Percentiles rank a stretch among this genome's conserved stretches.
Evolutionary conservation across 345 rosid genomes (phyloP).

Genomic region (Aethionema arabicum): DNA sequence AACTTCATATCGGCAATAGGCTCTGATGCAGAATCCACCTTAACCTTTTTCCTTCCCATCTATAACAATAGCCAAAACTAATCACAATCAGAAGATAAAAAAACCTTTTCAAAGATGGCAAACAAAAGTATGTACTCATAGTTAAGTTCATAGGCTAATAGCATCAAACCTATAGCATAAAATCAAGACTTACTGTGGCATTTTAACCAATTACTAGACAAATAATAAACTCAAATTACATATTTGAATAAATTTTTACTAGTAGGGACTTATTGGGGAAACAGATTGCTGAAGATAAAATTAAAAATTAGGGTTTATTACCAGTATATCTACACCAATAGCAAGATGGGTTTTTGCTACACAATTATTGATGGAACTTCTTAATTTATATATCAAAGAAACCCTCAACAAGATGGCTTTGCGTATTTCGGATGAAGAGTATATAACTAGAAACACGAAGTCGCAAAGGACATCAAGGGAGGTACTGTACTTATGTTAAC

Average conservation of each 20-base stretch:
- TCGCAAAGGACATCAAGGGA: too few species aligned
- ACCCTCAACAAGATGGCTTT: not conserved
- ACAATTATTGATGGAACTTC: not conserved
- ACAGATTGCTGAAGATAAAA: too few species aligned
- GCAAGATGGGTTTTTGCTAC: not conserved
- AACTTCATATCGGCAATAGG: slow-evolving; percentile 42
- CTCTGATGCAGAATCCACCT: slow-evolving; percentile 12
- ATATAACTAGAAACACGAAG: too few species aligned
- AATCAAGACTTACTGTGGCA: slow-evolving; percentile 13
- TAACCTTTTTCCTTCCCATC: slow-evolving; percentile 53
- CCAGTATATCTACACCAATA: not conserved
- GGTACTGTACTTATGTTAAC: too few species aligned
- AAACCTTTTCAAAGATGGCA: not conserved
- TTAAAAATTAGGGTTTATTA: not conserved
- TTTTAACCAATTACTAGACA: not conserved
- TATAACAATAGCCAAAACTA: slow-evolving; percentile 26
- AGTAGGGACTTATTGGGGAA: not conserved
- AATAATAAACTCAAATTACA: not conserved
- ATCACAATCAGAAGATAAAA: slow-evolving; percentile 21
- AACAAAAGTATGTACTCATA: not conserved
- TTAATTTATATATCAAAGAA: not conserved
- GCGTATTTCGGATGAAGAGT: not conserved
- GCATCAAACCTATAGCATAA: slow-evolving; percentile 11
- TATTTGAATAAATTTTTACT: not conserved
- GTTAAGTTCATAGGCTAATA: slow-evolving; percentile 12